A percentile compares a stretch with the other conserved stretches of the same genome.
phyloP scores from a whole-genome alignment of 768 basidiomycete species.

The Amyloporia xantha region DNA sequence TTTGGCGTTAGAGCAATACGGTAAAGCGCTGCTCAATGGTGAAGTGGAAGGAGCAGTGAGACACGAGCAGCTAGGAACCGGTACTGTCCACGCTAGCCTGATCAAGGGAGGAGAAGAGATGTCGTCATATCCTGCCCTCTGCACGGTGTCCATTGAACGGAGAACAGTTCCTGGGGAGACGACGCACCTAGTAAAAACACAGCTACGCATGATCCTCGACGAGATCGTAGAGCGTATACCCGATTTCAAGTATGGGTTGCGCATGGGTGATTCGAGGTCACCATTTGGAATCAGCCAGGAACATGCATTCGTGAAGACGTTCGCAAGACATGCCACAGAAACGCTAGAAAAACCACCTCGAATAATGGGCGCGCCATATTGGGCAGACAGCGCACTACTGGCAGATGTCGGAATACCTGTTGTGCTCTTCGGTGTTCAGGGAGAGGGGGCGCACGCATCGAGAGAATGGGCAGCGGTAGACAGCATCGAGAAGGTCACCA shows the following conservation, averaged over 20 bases:
- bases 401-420: slow-evolving; percentile 4
- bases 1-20: slow-evolving; percentile 3
- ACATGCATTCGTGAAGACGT: slow-evolving; percentile 1
- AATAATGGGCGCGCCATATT: background rate
- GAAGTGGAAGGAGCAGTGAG: background rate
- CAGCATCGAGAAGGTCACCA: background rate
- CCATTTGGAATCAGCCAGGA: background rate
- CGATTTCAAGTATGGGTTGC: background rate
- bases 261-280: slow-evolving; percentile 1
- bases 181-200: background rate
- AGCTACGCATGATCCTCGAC: slow-evolving; percentile 1
- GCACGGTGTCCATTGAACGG: slow-evolving; percentile 2
- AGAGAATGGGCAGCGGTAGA: background rate
- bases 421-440: slow-evolving; percentile 1
- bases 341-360: background rate
- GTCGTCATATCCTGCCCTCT: slow-evolving; percentile 3
- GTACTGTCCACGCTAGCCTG: slow-evolving; percentile 1
- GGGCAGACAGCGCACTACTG: slow-evolving; percentile 5
- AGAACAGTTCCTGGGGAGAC: slow-evolving; percentile 5
- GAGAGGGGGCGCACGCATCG: slow-evolving; percentile 1
- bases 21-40: background rate
- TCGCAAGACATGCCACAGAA: background rate
- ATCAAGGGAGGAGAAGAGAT: slow-evolving; percentile 8
- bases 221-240: background rate
- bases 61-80: background rate